Base-by-base conservation (phyloP, 2,329 filamentous ascomycete species). In the Aspergillus calidoustus region DNA sequence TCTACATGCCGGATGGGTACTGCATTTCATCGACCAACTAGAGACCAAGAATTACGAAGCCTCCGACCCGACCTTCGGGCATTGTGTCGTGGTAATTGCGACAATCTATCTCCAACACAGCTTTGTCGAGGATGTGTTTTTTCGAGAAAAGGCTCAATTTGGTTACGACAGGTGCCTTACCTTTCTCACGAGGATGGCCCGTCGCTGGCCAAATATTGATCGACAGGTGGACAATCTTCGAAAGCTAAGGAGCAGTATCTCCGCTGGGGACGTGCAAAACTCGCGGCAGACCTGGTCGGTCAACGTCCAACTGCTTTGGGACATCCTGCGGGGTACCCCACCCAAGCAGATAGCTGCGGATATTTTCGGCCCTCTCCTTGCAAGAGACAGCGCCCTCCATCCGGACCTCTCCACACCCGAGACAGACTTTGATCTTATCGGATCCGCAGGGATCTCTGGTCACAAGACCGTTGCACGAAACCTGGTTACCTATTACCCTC, bases 61-160 rank as follows among this genome's bases (percentile, higher is more conserved):
- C 3, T 77, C 77, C 0, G 78, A 81, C 64, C 78, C 79, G 2
- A 79, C 77, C 13, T 57, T 81, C 9, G 77, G 75, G 0, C 80
- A 83, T 28, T 81, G 80, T 59, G 80, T 80, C 1, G 80, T 76
- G 0, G 77, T 83, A 3, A 77, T 83, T 1, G 81, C 81, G 0
- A 83, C 81, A 1, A 82, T 84, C 4, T 81, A 80, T 62, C 68
- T 83, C 4, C 82, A 84, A 63, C 80, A 83, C 53, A 83, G 81
- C 63, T 83, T 82, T 30, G 78, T 81, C 8, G 71, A 71, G 60
- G 72, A 77, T 31, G 54, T 64, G 31, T 66, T 62, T 3, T 71
- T 75, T 17, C 69, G 74, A 53, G 64, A 69, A 19, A 73, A 76
- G 46, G 80, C 79, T 23, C 71, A 76, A 46, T 68, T 68, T 2